Evolutionary conservation across 495 filamentous ascomycete species (phyloP).

Genomic region (Chaetomium fimeti): DNA sequence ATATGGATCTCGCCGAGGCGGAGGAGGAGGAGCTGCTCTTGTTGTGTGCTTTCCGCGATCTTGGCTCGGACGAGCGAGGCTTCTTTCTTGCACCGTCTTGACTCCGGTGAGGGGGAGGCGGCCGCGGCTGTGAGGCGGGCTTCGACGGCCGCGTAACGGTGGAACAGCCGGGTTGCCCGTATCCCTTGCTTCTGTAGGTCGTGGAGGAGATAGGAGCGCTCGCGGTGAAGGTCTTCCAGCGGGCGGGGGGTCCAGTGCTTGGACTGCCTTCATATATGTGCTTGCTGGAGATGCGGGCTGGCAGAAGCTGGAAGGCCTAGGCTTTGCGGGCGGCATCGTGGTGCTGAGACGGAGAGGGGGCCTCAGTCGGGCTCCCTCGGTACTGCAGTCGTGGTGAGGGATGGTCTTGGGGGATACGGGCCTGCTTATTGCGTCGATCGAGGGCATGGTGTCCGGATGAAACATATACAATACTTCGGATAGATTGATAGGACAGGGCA

Average conservation of each 20-base stretch:
- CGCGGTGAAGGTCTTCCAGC: slow-evolving; percentile 40
- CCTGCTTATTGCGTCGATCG: slow-evolving; percentile 2
- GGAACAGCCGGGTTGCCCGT: slow-evolving; percentile 35
- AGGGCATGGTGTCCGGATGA: slow-evolving; percentile 3
- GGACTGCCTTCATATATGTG: slow-evolving; percentile 12
- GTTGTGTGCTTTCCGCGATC: slow-evolving; percentile 39
- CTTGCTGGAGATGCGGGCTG: slow-evolving; percentile 7
- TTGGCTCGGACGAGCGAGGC: slow-evolving; percentile 21
- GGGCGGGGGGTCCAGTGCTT: slow-evolving; percentile 34
- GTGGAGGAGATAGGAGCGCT: slow-evolving; percentile 42
- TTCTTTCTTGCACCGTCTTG: slow-evolving; percentile 21
- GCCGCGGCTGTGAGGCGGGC: slow-evolving; percentile 19
- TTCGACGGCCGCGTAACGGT: slow-evolving; percentile 33
- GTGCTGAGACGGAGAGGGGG: neutral
- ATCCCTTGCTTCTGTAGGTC: slow-evolving; percentile 40
- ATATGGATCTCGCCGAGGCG: slow-evolving; percentile 46
- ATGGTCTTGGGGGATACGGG: slow-evolving; percentile 17
- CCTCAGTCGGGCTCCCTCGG: neutral
- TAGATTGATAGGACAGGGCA: neutral
- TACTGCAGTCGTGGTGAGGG: neutral
- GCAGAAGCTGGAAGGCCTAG: neutral
- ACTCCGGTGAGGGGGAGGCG: neutral
- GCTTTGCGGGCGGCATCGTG: neutral
- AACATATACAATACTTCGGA: neutral
- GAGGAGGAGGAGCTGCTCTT: slow-evolving; percentile 42